Percentiles rank a stretch among this genome's conserved stretches.
Evolutionary conservation across 1,139 yeast genomes (phyloP).

Genomic region (Sugiyamaella grinbergsii): DNA sequence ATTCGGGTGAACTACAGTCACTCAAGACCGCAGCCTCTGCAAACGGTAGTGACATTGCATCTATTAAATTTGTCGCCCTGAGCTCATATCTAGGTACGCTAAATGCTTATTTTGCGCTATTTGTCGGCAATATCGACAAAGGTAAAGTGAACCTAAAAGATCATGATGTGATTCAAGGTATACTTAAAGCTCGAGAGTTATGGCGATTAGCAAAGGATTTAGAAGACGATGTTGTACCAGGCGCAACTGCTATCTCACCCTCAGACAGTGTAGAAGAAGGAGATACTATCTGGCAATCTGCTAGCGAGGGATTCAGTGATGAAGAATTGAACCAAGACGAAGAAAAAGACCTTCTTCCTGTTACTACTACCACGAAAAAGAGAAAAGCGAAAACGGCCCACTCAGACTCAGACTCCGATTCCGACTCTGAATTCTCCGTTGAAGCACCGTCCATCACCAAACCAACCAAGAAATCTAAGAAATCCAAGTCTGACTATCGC

Average conservation of each 20-base stretch:
- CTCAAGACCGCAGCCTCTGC: constrained; percentile 31
- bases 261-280: constrained; percentile 18
- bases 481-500: constrained; percentile 51
- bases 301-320: constrained; percentile 20
- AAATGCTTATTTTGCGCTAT: constrained; percentile 71
- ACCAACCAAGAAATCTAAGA: constrained; percentile 27
- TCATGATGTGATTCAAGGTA: constrained; percentile 84
- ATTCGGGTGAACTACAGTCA: constrained; percentile 51
- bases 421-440: constrained; percentile 49
- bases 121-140: constrained; percentile 56
- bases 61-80: constrained; percentile 66
- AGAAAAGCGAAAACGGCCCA: constrained; percentile 24
- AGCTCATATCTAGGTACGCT: constrained; percentile 76
- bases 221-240: constrained; percentile 25
- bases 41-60: constrained; percentile 34
- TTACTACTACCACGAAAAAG: constrained; percentile 30
- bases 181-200: constrained; percentile 77
- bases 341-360: constrained; percentile 27
- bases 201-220: constrained; percentile 56
- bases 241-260: background rate
- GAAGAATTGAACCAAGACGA: constrained; percentile 28
- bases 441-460: constrained; percentile 54
- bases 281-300: constrained; percentile 14
- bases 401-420: constrained; percentile 28
- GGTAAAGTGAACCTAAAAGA: constrained; percentile 73